Conservation (phyloP, 108 stramenopile genomes). For the Parmales sp. region DNA sequence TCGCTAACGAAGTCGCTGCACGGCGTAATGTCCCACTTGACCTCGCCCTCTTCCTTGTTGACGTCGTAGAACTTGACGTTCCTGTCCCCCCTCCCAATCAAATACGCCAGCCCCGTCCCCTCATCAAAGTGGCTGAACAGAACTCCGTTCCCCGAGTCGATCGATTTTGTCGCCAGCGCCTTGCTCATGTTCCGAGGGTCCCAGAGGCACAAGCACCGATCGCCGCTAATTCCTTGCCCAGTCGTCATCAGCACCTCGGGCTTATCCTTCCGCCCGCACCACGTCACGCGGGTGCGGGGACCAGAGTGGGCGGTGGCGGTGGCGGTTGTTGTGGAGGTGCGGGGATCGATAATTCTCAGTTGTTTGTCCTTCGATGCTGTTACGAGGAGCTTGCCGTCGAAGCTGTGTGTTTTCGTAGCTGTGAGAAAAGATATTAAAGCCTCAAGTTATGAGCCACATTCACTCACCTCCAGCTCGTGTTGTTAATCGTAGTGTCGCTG, state of each 20-base stretch:
- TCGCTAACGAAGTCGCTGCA: conserved; percentile 25
- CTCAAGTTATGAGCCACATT: too few relatives aligned
- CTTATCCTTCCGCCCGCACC: conserved; percentile 13
- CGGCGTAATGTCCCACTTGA: conserved; percentile 16
- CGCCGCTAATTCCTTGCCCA: conserved; percentile 20
- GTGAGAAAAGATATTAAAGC: too few relatives aligned
- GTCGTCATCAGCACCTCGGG: conserved; percentile 23
- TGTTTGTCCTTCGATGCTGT: conserved; percentile 50
- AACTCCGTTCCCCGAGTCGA: conserved; percentile 55
- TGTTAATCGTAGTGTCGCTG: conserved; percentile 26
- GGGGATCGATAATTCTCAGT: conserved; percentile 41
- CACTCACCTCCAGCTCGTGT: conserved; percentile 7
- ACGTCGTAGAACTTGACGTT: conserved; percentile 52
- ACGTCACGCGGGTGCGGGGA: conserved; percentile 4
- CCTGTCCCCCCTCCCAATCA: conserved; percentile 60
- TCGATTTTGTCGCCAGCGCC: conserved; percentile 25
- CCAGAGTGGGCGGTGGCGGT: neutral
- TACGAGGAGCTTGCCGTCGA: conserved; percentile 31
- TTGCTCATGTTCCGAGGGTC: conserved; percentile 33
- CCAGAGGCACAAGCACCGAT: conserved; percentile 53
- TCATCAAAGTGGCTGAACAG: conserved; percentile 51
- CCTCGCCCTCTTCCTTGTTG: conserved; percentile 13
- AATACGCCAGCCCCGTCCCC: conserved; percentile 39
- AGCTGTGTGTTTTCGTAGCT: conserved; percentile 27
- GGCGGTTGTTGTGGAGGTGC: conserved; percentile 13